Evolutionary conservation across 148 eudicot genomes (phyloP).

Genomic region (Selenicereus undatus): DNA sequence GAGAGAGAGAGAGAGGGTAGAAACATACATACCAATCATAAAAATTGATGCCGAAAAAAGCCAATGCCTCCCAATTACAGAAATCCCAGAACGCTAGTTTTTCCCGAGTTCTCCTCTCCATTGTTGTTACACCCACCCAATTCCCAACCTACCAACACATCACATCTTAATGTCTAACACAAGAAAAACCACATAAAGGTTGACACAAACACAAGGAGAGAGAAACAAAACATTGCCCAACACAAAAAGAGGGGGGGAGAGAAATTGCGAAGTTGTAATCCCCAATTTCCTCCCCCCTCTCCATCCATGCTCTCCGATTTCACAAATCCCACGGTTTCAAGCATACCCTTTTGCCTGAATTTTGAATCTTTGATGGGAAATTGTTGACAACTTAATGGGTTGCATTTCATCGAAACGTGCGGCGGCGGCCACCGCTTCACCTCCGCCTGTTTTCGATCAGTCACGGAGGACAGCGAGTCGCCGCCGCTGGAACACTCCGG

Average conservation of each 20-base stretch:
- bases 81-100: neutral
- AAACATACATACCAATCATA: neutral
- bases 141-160: slow-evolving; percentile 22
- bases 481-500: neutral
- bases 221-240: slow-evolving; percentile 8
- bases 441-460: slow-evolving; percentile 33
- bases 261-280: neutral
- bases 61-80: slow-evolving; percentile 2
- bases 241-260: neutral
- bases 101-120: slow-evolving; percentile 18
- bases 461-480: slow-evolving; percentile 20
- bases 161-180: slow-evolving; percentile 2
- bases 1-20: neutral
- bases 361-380: slow-evolving; percentile 45
- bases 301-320: neutral
- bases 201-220: neutral
- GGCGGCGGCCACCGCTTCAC: slow-evolving; percentile 29
- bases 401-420: slow-evolving; percentile 79
- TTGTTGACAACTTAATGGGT: slow-evolving; percentile 51
- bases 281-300: slow-evolving; percentile 17
- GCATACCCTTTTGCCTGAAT: neutral
- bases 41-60: slow-evolving; percentile 4
- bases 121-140: slow-evolving; percentile 2
- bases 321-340: too few relatives aligned
- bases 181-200: too few relatives aligned